Percentiles rank a stretch among this genome's conserved stretches.
phyloP scores from a whole-genome alignment of 441 rosid genomes.

The Erodium trifolium region DNA sequence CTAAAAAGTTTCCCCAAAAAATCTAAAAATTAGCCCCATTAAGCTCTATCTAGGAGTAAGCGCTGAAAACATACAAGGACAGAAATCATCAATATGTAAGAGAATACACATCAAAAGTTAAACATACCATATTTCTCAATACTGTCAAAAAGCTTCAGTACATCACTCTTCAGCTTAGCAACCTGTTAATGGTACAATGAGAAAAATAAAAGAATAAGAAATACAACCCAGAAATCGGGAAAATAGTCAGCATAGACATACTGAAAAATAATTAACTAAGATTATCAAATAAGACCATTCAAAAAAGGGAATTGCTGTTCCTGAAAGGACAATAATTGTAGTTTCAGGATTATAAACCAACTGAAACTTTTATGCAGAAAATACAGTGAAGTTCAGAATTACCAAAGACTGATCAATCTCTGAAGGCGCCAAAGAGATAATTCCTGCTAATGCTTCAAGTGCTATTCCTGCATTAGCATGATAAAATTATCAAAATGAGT shows the following conservation, averaged over 20 bases:
- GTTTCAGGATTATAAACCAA: not conserved
- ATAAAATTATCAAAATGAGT: conserved; percentile 12
- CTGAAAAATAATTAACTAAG: not conserved
- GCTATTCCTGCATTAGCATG: conserved; percentile 59
- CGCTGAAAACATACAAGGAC: not conserved
- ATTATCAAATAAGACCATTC: not conserved
- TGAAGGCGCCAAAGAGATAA: conserved; percentile 64
- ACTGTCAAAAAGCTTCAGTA: conserved; percentile 74
- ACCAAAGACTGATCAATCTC: conserved; percentile 79
- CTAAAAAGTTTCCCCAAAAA: not conserved
- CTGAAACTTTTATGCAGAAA: not conserved
- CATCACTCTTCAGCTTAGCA: conserved; percentile 48
- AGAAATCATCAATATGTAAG: not conserved
- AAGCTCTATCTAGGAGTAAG: not conserved
- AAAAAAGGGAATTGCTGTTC: not conserved
- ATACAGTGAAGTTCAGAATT: conserved; percentile 20
- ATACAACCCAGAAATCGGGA: not conserved
- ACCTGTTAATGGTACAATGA: conserved; percentile 39
- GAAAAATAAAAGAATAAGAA: not conserved
- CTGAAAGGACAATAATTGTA: not conserved
- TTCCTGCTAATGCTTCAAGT: conserved; percentile 84
- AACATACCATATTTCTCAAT: conserved; percentile 75
- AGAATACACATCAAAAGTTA: not conserved
- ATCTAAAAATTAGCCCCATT: not conserved
- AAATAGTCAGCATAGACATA: not conserved